Base-by-base conservation (phyloP, 345 rosid species). In the Toxicodendron radicans region DNA sequence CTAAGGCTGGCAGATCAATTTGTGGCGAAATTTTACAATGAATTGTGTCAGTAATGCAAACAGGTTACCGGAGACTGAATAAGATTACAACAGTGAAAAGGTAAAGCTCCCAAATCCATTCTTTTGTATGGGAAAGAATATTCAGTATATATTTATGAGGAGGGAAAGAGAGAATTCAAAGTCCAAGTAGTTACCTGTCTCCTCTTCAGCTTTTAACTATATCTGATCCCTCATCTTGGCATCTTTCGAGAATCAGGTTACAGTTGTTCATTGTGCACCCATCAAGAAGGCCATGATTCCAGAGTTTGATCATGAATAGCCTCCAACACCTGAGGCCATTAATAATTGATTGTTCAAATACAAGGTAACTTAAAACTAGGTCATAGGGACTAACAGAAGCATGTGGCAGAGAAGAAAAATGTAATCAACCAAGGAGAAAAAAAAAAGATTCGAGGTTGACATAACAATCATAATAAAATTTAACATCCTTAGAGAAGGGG, bases 221-320 rank as follows among this genome's bases (percentile, higher is more conserved):
- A 64, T 73, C 75, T 23, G 78, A 76, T 58, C 67, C 84, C 69
- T 71, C 74, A 10, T 21, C 74, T 20, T 69, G 82, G 75, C 80
- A 85, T 75, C 81, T 75, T 79, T 91, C 87, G 4, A 95, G 92
- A 67, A 86, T 86, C 69, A 59, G 18, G 68, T 79, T 95, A 77
- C 98, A 95, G 88, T 81, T 95, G 92, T 93, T 93, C 96, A 95
- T 93, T 13, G 90, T 85, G 75, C 78, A 10, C 20, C 93, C 90
- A 18, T 93, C 99, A 67, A 93, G 99, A 75, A 93, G 94, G 46
- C 98, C 99, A 3, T 92, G 99, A 81, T 93, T 95, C 99, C 98
- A 95, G 18, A 95, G 90, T 81, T 95, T 95, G 75, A 93, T 87
- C 97, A 95, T 90, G 72, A 93, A 91, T 79, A 95, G 66, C 79